These are phyloP conservation scores for Fraxinus americana DNA, from an alignment of 257 asterid genomes.

Conservation along the genomic window DNA sequence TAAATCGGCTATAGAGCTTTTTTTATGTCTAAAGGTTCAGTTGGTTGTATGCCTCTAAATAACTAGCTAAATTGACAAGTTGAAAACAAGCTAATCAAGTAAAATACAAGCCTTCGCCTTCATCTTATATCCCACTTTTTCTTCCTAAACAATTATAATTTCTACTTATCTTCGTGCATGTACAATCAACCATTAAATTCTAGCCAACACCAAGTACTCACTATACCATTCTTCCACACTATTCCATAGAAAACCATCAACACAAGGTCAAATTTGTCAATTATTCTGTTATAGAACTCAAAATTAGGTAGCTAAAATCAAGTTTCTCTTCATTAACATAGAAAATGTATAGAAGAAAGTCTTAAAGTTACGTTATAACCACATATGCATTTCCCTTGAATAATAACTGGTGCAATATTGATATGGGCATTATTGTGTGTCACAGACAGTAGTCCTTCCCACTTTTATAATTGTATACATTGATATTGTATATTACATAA, in stretches of 20 bases:
- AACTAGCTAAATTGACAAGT: too few relatives aligned
- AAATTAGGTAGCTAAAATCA: neutral
- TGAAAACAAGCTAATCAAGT: too few relatives aligned
- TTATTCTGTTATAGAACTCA: neutral
- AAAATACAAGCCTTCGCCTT: too few relatives aligned
- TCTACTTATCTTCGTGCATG: neutral
- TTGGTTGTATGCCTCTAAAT: too few relatives aligned
- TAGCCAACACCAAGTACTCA: neutral
- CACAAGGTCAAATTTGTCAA: neutral
- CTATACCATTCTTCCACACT: neutral
- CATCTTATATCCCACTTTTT: too few relatives aligned
- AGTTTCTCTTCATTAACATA: neutral
- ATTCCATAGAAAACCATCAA: neutral
- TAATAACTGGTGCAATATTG: neutral
- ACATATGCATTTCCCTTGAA: neutral
- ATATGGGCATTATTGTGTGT: neutral
- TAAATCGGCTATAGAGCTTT: too few relatives aligned
- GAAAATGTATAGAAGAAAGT: neutral
- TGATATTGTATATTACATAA: neutral
- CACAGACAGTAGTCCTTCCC: neutral
- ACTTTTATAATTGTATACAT: too few relatives aligned
- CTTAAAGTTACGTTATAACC: neutral
- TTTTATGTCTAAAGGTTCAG: too few relatives aligned
- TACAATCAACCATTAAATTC: neutral
- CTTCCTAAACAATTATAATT: too few relatives aligned